Conservation (phyloP, 1,139 yeast genomes). For the Arxiozyma slooffiae region DNA sequence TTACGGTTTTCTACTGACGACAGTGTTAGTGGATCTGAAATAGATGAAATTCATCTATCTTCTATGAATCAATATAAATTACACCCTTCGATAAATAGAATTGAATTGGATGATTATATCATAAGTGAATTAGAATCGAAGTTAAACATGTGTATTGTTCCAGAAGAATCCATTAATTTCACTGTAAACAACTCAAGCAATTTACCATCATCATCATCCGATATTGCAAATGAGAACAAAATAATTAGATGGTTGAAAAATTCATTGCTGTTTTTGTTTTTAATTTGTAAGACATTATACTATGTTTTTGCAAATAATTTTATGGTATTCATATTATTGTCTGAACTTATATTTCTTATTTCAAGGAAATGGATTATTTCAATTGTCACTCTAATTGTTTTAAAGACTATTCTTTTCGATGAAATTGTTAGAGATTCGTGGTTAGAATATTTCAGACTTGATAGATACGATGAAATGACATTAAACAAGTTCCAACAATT, state of each 20-base stretch:
- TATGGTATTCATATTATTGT: constrained; percentile 1
- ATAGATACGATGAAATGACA: constrained; percentile 12
- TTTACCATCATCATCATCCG: neutral
- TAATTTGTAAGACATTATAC: constrained; percentile 2
- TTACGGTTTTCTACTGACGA: constrained; percentile 7
- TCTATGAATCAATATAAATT: constrained; percentile 5
- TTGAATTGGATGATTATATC: constrained; percentile 2
- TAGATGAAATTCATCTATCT: constrained; percentile 8
- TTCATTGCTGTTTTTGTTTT: neutral
- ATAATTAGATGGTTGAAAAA: neutral
- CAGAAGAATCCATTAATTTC: neutral
- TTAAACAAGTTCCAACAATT: constrained; percentile 10
- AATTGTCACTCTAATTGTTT: constrained; percentile 8
- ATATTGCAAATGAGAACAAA: neutral
- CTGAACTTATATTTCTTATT: neutral
- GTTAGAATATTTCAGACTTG: constrained; percentile 16
- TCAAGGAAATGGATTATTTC: neutral
- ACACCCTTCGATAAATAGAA: neutral
- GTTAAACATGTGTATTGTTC: neutral
- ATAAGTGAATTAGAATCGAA: neutral
- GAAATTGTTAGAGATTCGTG: constrained; percentile 23
- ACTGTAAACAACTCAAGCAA: neutral
- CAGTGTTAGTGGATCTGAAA: neutral
- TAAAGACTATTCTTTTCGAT: constrained; percentile 18
- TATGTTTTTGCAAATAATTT: constrained; percentile 3